Percentiles rank a stretch among this genome's conserved stretches.
Conservation (phyloP, 441 rosid genomes). For the Dalechampia spathulata region DNA sequence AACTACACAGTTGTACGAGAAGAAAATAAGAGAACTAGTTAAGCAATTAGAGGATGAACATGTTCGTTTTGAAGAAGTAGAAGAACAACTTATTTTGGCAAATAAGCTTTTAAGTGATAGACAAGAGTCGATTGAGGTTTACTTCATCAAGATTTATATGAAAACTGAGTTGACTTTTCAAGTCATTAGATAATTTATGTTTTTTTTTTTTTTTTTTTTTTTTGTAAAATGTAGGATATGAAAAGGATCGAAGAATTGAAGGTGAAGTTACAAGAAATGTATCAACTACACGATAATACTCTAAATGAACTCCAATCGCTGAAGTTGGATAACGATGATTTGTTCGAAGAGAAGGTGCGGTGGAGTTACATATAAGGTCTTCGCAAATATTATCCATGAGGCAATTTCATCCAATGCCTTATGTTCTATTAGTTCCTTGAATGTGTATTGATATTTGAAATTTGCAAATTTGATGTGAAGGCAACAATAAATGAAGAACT, state of each 20-base stretch:
- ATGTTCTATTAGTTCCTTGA: slow-evolving; percentile 5
- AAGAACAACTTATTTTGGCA: slow-evolving; percentile 46
- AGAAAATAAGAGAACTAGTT: slow-evolving; percentile 50
- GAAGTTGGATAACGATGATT: slow-evolving; percentile 45
- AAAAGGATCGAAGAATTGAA: slow-evolving; percentile 42
- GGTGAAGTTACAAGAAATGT: slow-evolving; percentile 42
- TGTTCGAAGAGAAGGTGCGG: slow-evolving; percentile 60
- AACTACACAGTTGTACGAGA: slow-evolving; percentile 60
- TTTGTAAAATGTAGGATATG: slow-evolving; percentile 49
- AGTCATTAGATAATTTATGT: background rate
- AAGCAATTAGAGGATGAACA: slow-evolving; percentile 51
- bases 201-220: slow-evolving; percentile 17
- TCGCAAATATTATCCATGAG: background rate
- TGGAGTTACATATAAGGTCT: slow-evolving; percentile 6
- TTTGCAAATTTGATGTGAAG: slow-evolving; percentile 30
- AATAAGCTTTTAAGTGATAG: slow-evolving; percentile 45
- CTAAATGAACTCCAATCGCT: slow-evolving; percentile 51
- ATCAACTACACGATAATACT: slow-evolving; percentile 43
- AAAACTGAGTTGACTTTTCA: background rate
- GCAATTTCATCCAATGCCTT: background rate
- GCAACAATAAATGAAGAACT: slow-evolving; percentile 59
- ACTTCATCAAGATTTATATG: background rate
- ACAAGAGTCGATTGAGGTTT: slow-evolving; percentile 22
- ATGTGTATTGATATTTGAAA: slow-evolving; percentile 2
- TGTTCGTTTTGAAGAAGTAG: slow-evolving; percentile 36